Percentiles rank a stretch among this genome's conserved stretches.
Conservation (phyloP, 441 rosid species). For the Kokia cookei region DNA sequence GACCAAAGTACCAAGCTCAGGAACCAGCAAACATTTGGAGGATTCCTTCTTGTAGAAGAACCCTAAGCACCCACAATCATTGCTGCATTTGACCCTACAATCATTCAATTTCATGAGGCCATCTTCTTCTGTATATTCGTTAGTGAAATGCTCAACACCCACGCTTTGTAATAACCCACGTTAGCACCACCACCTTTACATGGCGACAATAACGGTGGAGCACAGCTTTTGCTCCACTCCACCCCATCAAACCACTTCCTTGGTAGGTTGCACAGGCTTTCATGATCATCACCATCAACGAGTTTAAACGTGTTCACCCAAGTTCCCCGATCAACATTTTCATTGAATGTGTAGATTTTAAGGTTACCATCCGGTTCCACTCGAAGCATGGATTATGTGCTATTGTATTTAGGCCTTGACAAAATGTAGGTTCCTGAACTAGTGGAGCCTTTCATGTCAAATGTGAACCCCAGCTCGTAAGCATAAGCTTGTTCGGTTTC, state of each 20-base stretch:
- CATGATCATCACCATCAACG: constrained; percentile 20
- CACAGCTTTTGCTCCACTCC: constrained; percentile 60
- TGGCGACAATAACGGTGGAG: constrained; percentile 20
- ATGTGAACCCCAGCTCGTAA: constrained; percentile 20
- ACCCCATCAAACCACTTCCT: constrained; percentile 44
- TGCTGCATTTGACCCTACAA: constrained; percentile 39
- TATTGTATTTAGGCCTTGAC: constrained; percentile 21
- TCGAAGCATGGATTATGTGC: constrained; percentile 39
- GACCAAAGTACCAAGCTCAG: constrained; percentile 50
- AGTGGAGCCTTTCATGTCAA: constrained; percentile 1
- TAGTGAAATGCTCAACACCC: constrained; percentile 54
- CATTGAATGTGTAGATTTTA: constrained; percentile 35
- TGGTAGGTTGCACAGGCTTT: constrained; percentile 43
- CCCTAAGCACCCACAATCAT: constrained; percentile 59
- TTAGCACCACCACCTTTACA: constrained; percentile 26
- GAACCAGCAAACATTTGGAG: constrained; percentile 53
- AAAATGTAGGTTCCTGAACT: neutral
- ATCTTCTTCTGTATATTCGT: constrained; percentile 36
- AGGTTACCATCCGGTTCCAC: constrained; percentile 50
- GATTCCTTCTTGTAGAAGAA: constrained; percentile 46
- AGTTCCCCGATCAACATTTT: constrained; percentile 23
- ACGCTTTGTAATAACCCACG: constrained; percentile 37
- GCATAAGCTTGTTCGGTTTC: neutral
- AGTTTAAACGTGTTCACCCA: constrained; percentile 44
- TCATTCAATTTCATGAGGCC: constrained; percentile 31